Evolutionary conservation across 1,284 basidiomycete species (phyloP).

Genomic region (Fomes fomentarius): DNA sequence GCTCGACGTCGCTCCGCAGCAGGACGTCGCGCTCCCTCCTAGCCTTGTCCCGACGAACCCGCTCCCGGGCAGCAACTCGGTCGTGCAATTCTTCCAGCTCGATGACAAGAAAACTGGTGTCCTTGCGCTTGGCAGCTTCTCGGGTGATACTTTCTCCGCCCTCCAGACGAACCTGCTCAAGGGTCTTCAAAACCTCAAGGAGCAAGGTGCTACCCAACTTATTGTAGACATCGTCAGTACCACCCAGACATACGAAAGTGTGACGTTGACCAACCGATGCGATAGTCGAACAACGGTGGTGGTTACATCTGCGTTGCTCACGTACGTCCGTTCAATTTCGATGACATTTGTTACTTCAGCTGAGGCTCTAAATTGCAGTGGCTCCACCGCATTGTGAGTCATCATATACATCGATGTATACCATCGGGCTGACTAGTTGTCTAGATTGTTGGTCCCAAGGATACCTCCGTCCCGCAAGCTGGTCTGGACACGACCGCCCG

Average conservation of each 20-base stretch:
- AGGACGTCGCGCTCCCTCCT: constrained; percentile 54
- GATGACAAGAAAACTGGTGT: constrained; percentile 60
- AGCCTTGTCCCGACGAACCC: constrained; percentile 44
- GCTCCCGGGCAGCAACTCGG: constrained; percentile 49
- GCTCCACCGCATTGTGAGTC: constrained; percentile 63
- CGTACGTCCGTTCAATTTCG: constrained; percentile 39
- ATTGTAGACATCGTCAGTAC: constrained; percentile 55
- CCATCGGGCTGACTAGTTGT: neutral
- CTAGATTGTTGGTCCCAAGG: constrained; percentile 57
- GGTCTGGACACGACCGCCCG: constrained; percentile 57
- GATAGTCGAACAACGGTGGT: constrained; percentile 62
- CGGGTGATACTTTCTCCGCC: constrained; percentile 43
- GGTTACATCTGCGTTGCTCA: constrained; percentile 65
- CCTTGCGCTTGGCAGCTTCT: constrained; percentile 62
- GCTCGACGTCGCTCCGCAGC: constrained; percentile 48
- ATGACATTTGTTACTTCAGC: neutral
- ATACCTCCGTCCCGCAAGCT: constrained; percentile 57
- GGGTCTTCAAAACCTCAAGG: constrained; percentile 53
- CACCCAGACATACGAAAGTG: neutral
- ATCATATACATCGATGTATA: neutral
- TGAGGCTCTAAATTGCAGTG: constrained; percentile 42
- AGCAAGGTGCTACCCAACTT: constrained; percentile 51
- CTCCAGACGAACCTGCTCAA: constrained; percentile 49
- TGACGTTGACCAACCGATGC: neutral
- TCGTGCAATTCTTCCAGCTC: constrained; percentile 58